These are phyloP conservation scores for Corymbia calophylla DNA, from an alignment of 441 rosid genomes.

Conservation along the genomic window DNA sequence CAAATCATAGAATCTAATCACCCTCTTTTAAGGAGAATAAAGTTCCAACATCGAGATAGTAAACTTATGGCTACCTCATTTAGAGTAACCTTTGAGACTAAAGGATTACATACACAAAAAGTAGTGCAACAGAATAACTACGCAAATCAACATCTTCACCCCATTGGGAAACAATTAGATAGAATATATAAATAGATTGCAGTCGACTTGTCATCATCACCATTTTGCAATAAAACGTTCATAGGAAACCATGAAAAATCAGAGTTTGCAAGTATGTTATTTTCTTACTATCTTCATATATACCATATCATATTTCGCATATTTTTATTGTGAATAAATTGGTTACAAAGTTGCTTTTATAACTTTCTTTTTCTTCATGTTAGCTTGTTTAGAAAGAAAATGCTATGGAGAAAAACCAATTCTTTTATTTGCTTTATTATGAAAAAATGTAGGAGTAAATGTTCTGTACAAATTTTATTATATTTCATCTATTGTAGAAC, in stretches of 20 bases:
- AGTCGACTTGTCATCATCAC: too few relatives aligned
- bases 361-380: background rate
- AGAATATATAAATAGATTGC: too few relatives aligned
- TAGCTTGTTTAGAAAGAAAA: background rate
- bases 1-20: background rate
- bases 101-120: too few relatives aligned
- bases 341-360: background rate
- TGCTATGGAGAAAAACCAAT: background rate
- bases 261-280: background rate
- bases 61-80: background rate
- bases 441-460: background rate
- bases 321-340: background rate
- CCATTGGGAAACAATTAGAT: too few relatives aligned
- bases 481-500: background rate
- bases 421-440: too few relatives aligned
- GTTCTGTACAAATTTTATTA: too few relatives aligned
- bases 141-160: too few relatives aligned
- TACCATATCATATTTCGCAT: background rate
- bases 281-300: background rate
- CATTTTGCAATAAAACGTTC: too few relatives aligned
- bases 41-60: constrained; percentile 18
- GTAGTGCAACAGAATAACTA: too few relatives aligned
- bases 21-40: background rate
- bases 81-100: too few relatives aligned
- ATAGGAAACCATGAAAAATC: background rate